Percentiles rank a stretch among this genome's conserved stretches.
Conservation (phyloP, 495 filamentous ascomycete genomes). For the Elasticomyces elasticus region DNA sequence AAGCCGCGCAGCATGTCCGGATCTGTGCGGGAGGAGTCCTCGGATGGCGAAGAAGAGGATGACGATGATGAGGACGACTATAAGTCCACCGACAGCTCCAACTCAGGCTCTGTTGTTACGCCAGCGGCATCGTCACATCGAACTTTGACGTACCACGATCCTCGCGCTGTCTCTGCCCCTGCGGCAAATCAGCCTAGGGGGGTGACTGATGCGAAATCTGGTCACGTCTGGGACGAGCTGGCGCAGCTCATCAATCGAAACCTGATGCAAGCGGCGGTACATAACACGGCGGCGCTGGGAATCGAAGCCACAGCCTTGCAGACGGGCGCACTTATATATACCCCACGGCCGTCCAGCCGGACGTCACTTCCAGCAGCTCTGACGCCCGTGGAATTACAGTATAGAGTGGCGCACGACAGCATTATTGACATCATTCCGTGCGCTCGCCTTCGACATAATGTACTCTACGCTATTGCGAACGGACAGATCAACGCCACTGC, state of each 20-base stretch:
- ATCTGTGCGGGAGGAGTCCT: not conserved
- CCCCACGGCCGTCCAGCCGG: not conserved
- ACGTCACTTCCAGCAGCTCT: constrained; percentile 7
- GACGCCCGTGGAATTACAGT: constrained; percentile 13
- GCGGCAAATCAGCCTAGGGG: not conserved
- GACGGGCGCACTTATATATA: constrained; percentile 5
- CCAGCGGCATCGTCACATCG: not conserved
- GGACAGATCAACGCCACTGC: constrained; percentile 4
- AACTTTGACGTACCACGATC: not conserved
- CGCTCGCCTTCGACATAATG: constrained; percentile 15
- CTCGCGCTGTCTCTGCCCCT: not conserved
- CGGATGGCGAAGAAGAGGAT: constrained; percentile 4
- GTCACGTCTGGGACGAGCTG: constrained; percentile 13
- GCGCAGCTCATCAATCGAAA: constrained; percentile 17
- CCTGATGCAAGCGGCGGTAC: constrained; percentile 6
- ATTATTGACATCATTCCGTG: constrained; percentile 18
- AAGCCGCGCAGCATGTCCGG: constrained; percentile 8
- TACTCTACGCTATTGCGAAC: constrained; percentile 9
- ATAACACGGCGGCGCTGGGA: constrained; percentile 8
- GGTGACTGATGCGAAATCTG: not conserved
- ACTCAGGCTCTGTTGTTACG: not conserved
- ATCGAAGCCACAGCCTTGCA: constrained; percentile 3
- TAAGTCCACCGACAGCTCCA: not conserved
- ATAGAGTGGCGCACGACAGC: constrained; percentile 14
- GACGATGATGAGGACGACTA: not conserved